Base-by-base conservation (phyloP, 139 green algal genomes). In the Marvania coccoides region DNA sequence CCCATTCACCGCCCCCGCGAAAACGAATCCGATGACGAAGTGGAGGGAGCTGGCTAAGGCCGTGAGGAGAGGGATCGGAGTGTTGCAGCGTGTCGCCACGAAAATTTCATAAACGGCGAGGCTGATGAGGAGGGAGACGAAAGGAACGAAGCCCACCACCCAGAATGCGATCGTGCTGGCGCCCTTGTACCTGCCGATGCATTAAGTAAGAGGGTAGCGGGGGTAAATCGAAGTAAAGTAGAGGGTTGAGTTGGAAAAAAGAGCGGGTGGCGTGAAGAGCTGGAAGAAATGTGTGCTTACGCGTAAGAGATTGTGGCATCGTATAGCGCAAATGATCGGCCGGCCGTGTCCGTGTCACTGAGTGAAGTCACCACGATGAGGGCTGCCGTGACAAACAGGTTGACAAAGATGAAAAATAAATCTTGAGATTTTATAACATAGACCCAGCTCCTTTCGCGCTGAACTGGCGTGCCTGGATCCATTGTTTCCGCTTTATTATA, bases 1-100 rank as follows among this genome's bases (percentile, higher is more conserved):
- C 2, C 36, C 46, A 19, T 59, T 68, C 13, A 77, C 57, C 1
- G 57, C 33, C 24, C 71, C 75, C 26, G 73, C 67, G 30, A 46
- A 48, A 24, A 72, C 34, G 51, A 24, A 42, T 9, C 76, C 76
- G 12, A 83, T 37, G 24, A 74, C 23, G 33, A 83, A 74, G 53
- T 77, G 63, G n/a, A 82, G 59, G 14, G 29, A 19, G 15, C 65
- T 65, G 2, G 74, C 51, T 30, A 75, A n/a, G 0, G 55, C 76
- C 12, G 60, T 48, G 34, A 64, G 53, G 39, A 65, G 69, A 3
- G 42, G 61, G 35, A 61, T 33, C 5, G 31, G 35, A 0, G 28
- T 23, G n/a, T 57, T 34, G 15, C 24, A 30, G 40, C 24, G 34
- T 2, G 36, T 24, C 9, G 8, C 54, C 57, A 73, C 31, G 26